These are phyloP conservation scores for Sanghuangporus sanghuang DNA, from an alignment of 1,284 basidiomycete species.

Conservation along the genomic window DNA sequence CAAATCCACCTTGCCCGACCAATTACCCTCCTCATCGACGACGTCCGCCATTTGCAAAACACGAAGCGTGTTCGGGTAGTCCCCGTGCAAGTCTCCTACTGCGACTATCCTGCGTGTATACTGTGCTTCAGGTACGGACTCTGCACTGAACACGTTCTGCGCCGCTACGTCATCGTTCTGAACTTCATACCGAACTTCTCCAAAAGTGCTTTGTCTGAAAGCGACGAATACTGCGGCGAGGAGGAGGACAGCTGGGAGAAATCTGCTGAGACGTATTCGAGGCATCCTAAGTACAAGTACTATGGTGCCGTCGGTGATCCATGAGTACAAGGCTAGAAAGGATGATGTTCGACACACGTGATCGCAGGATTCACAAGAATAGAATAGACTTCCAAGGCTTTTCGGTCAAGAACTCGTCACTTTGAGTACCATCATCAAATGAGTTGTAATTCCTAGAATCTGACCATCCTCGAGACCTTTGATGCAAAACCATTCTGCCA, in stretches of 20 bases:
- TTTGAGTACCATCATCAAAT: too few species aligned
- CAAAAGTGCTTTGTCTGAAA: not conserved
- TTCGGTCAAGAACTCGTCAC: too few species aligned
- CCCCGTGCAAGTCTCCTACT: slow-evolving; percentile 80
- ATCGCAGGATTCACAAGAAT: too few species aligned
- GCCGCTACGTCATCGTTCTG: not conserved
- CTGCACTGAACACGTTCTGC: not conserved
- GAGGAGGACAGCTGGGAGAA: slow-evolving; percentile 7
- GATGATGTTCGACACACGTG: too few species aligned
- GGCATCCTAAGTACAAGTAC: not conserved
- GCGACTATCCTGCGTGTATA: slow-evolving; percentile 56
- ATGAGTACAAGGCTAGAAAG: too few species aligned
- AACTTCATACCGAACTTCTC: not conserved
- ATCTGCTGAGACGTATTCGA: not conserved
- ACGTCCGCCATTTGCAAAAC: slow-evolving; percentile 78
- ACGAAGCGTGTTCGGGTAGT: slow-evolving; percentile 62
- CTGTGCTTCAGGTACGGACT: not conserved
- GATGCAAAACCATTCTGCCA: too few species aligned
- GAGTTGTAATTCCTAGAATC: too few species aligned
- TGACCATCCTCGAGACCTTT: too few species aligned
- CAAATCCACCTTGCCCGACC: slow-evolving; percentile 75
- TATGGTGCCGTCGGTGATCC: not conserved
- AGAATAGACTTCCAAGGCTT: too few species aligned
- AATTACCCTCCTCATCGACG: slow-evolving; percentile 61
- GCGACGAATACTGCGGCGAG: slow-evolving; percentile 4